Evolutionary conservation across 495 filamentous ascomycete species (phyloP).

Genomic region (Parmelia sp.): DNA sequence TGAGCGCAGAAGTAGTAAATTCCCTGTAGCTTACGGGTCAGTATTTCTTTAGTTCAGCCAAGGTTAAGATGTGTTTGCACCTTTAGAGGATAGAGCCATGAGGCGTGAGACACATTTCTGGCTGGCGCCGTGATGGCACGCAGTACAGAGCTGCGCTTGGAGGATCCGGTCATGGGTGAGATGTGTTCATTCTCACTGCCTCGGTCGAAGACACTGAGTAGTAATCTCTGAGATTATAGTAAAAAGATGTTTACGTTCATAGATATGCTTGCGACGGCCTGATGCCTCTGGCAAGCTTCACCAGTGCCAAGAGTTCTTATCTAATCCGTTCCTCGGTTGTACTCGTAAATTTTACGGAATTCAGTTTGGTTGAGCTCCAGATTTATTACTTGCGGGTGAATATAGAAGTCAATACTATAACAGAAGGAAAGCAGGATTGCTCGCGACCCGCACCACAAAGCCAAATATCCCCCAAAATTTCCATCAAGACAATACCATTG

Average conservation of each 20-base stretch:
- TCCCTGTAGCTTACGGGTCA: conserved; percentile 36
- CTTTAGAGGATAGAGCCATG: conserved; percentile 51
- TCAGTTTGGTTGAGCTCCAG: too few relatives aligned
- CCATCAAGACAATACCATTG: not conserved
- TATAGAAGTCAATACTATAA: too few relatives aligned
- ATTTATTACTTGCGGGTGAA: too few relatives aligned
- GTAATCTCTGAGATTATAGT: not conserved
- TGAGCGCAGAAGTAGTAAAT: conserved; percentile 54
- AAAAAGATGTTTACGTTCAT: not conserved
- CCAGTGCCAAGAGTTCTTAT: not conserved
- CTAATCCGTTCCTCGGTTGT: too few relatives aligned
- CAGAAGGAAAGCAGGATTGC: too few relatives aligned
- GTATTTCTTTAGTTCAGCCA: not conserved
- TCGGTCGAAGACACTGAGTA: not conserved
- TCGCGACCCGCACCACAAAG: not conserved
- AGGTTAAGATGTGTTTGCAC: conserved; percentile 28
- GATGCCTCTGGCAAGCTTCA: not conserved
- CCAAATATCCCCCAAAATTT: not conserved
- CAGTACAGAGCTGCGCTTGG: not conserved
- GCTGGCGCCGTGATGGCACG: not conserved
- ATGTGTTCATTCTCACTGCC: not conserved
- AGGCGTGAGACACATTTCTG: conserved; percentile 31
- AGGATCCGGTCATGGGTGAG: conserved; percentile 1
- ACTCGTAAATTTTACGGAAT: too few relatives aligned
- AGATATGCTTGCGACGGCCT: not conserved